Conservation (phyloP, 768 basidiomycete species). For the Kwoniella dejecticola region DNA sequence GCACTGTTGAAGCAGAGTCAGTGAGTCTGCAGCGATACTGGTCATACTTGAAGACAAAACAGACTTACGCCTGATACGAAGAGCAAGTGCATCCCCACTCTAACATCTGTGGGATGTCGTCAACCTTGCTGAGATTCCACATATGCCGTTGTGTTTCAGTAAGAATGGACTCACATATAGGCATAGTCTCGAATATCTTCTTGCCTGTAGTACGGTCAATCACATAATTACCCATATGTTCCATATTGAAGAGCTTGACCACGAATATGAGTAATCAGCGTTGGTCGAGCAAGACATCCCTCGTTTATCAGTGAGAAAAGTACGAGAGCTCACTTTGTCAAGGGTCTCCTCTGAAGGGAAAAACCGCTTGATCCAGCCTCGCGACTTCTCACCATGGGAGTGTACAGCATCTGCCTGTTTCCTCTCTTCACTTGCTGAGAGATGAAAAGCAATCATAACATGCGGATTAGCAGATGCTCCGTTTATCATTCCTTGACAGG, state of each 20-base stretch:
- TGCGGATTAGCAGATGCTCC: too few species aligned
- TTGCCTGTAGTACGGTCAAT: constrained; percentile 56
- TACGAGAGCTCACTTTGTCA: constrained; percentile 53
- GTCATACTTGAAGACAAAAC: background rate
- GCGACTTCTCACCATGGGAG: constrained; percentile 33
- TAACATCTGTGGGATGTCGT: constrained; percentile 34
- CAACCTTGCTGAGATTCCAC: too few species aligned
- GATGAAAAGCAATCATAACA: background rate
- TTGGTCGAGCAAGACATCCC: background rate
- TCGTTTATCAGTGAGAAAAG: constrained; percentile 3
- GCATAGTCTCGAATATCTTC: constrained; percentile 73
- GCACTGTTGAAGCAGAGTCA: constrained; percentile 18
- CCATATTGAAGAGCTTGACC: constrained; percentile 51
- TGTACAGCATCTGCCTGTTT: constrained; percentile 41
- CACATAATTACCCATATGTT: constrained; percentile 57
- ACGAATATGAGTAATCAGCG: background rate
- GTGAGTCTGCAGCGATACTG: too few species aligned
- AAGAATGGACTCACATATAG: constrained; percentile 63
- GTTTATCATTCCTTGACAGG: too few species aligned
- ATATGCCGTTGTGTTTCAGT: too few species aligned
- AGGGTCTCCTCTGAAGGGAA: constrained; percentile 49
- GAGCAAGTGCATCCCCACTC: constrained; percentile 67
- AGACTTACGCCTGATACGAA: constrained; percentile 58
- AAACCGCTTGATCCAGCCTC: constrained; percentile 42
- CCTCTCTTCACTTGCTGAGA: constrained; percentile 31